These are phyloP conservation scores for Xylogone sp. DNA, from an alignment of 2,329 filamentous ascomycete genomes.

Conservation along the genomic window DNA sequence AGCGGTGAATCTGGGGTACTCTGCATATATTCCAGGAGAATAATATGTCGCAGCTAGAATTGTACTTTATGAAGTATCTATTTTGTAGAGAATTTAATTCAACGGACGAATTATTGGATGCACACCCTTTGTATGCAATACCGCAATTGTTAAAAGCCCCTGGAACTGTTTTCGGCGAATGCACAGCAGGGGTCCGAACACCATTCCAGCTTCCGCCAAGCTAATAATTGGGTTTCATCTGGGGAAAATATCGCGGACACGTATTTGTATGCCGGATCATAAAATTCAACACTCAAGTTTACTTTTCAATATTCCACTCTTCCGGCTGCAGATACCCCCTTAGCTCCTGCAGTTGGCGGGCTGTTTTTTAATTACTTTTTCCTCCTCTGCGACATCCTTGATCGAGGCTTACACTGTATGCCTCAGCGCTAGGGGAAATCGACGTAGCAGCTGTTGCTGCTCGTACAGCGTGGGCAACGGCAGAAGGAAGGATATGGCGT, in stretches of 20 bases:
- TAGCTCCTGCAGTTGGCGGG: conserved; percentile 4
- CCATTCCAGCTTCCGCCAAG: neutral
- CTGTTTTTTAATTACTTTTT: neutral
- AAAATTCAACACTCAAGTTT: neutral
- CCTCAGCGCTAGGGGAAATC: conserved; percentile 22
- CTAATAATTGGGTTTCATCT: neutral
- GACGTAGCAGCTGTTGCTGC: conserved; percentile 29
- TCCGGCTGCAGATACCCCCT: too few relatives aligned
- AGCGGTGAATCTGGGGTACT: too few relatives aligned
- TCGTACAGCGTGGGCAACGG: conserved; percentile 14
- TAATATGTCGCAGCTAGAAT: too few relatives aligned
- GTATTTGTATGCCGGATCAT: neutral
- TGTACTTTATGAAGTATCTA: too few relatives aligned
- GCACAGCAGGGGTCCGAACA: neutral
- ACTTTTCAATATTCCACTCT: too few relatives aligned
- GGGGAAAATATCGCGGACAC: neutral
- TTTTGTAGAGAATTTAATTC: too few relatives aligned
- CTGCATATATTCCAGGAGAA: too few relatives aligned
- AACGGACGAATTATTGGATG: too few relatives aligned
- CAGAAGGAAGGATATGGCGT: conserved; percentile 21
- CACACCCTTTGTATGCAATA: too few relatives aligned
- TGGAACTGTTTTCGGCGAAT: neutral
- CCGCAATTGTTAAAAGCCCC: neutral
- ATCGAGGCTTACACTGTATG: conserved; percentile 17
- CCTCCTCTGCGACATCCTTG: neutral